Evolutionary conservation across 768 basidiomycete genomes (phyloP).

Genomic region (Tricholoma saponaceum): DNA sequence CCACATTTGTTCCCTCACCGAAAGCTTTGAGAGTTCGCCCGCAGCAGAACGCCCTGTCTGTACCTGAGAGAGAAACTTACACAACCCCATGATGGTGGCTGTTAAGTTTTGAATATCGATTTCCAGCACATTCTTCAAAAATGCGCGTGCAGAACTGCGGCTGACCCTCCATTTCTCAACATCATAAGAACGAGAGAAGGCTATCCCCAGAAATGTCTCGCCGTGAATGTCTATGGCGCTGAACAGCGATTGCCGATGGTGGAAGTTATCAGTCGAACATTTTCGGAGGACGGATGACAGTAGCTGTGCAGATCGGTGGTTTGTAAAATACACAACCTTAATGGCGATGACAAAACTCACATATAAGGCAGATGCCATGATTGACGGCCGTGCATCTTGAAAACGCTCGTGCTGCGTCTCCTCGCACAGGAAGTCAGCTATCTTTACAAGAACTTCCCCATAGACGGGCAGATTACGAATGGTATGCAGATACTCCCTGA

Average conservation of each 20-base stretch:
- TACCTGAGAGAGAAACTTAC: conserved; percentile 23
- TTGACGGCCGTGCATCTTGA: conserved; percentile 49
- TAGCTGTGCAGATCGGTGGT: conserved; percentile 19
- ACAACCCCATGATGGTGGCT: conserved; percentile 27
- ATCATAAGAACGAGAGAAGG: conserved; percentile 30
- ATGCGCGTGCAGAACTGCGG: conserved; percentile 28
- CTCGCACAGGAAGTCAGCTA: conserved; percentile 72
- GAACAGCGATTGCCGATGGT: conserved; percentile 18
- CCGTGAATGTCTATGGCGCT: conserved; percentile 38
- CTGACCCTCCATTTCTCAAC: conserved; percentile 30
- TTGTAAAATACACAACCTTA: neutral
- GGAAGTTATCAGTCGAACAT: conserved; percentile 13
- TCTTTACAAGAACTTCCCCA: conserved; percentile 67
- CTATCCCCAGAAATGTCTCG: conserved; percentile 31
- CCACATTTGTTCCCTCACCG: conserved; percentile 66
- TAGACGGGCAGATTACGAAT: conserved; percentile 44
- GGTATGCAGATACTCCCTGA: conserved; percentile 58
- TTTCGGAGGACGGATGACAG: conserved; percentile 26
- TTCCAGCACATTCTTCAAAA: conserved; percentile 29
- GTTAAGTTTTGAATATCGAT: conserved; percentile 28
- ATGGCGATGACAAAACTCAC: conserved; percentile 38
- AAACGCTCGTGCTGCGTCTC: conserved; percentile 80
- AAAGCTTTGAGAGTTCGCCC: conserved; percentile 27
- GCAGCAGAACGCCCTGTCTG: conserved; percentile 10
- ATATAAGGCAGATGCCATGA: conserved; percentile 55